Conservation (phyloP, 768 basidiomycete species). For the Agaricus sinodeliciosus region DNA sequence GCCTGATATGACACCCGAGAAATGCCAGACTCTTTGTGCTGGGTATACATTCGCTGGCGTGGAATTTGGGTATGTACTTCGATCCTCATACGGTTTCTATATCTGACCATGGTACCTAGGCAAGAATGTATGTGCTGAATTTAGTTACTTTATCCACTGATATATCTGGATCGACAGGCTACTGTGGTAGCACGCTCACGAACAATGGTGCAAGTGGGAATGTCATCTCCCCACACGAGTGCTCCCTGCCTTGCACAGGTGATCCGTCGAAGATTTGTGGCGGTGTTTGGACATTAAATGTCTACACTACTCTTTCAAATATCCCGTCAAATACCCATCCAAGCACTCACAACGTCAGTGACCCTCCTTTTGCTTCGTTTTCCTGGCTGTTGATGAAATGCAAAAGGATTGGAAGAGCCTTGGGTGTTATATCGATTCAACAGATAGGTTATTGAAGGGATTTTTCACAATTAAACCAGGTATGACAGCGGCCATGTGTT, state of each 20-base stretch:
- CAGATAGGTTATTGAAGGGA: slow-evolving; percentile 23
- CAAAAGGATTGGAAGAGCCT: slow-evolving; percentile 17
- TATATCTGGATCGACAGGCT: slow-evolving; percentile 12
- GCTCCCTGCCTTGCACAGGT: slow-evolving; percentile 15
- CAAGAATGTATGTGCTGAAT: slow-evolving; percentile 4
- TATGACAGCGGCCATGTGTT: slow-evolving; percentile 27
- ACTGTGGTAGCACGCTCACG: slow-evolving; percentile 19
- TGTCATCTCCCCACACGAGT: slow-evolving; percentile 12
- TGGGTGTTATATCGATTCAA: slow-evolving; percentile 27
- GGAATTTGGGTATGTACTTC: slow-evolving; percentile 15
- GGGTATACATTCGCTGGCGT: slow-evolving; percentile 21
- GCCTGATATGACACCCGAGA: slow-evolving; percentile 18
- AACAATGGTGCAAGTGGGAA: slow-evolving; percentile 20
- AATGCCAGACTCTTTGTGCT: slow-evolving; percentile 19
- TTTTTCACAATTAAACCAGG: slow-evolving; percentile 12
- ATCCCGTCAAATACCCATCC: slow-evolving; percentile 11
- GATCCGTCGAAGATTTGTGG: slow-evolving; percentile 16
- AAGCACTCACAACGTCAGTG: slow-evolving; percentile 15
- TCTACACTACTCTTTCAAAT: slow-evolving; percentile 6
- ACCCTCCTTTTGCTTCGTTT: background rate
- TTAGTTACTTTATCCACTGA: background rate
- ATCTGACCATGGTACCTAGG: background rate
- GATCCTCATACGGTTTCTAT: background rate
- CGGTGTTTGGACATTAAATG: slow-evolving; percentile 12
- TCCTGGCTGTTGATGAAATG: slow-evolving; percentile 12